Percentiles rank a stretch among this genome's conserved stretches.
These are phyloP conservation scores for Irpex sp. DNA, from an alignment of 1,284 basidiomycete genomes.

Conservation along the genomic window DNA sequence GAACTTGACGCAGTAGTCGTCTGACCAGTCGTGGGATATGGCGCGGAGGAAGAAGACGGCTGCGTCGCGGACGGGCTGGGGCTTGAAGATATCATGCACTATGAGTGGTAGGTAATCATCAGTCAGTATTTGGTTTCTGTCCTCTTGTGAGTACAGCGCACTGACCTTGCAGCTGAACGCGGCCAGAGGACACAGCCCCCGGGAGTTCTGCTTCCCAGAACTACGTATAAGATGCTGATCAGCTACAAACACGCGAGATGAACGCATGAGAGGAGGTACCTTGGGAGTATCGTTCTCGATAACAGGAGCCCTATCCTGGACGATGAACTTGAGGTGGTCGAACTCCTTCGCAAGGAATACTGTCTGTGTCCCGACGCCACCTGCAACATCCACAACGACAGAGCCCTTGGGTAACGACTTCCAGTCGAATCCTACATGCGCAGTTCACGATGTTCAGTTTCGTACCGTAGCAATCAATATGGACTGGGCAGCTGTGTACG, in stretches of 20 bases:
- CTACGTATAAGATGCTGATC: neutral
- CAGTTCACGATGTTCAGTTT: neutral
- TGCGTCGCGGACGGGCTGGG: constrained; percentile 16
- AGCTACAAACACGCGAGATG: neutral
- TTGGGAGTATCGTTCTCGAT: constrained; percentile 14
- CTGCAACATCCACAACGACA: constrained; percentile 23
- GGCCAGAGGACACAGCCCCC: neutral
- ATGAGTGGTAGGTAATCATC: neutral
- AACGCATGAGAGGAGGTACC: constrained; percentile 4
- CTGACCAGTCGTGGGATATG: constrained; percentile 31
- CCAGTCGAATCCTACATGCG: constrained; percentile 14
- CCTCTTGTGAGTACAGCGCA: neutral
- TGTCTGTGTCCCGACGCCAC: constrained; percentile 20
- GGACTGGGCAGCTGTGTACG: neutral
- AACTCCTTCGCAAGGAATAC: constrained; percentile 20
- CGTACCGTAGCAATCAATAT: neutral
- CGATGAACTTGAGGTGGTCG: constrained; percentile 19
- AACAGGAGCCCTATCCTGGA: constrained; percentile 18
- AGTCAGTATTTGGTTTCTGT: too few species aligned
- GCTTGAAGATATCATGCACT: constrained; percentile 25
- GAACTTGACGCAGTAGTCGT: constrained; percentile 25
- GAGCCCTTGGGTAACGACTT: constrained; percentile 7
- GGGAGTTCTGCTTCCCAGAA: constrained; percentile 7
- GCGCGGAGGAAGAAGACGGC: constrained; percentile 27
- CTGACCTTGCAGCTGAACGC: constrained; percentile 7